Evolutionary conservation across 768 basidiomycete genomes (phyloP), one percentile per base, ranked within the genome.

Genomic region (Termitomyces sp.): DNA sequence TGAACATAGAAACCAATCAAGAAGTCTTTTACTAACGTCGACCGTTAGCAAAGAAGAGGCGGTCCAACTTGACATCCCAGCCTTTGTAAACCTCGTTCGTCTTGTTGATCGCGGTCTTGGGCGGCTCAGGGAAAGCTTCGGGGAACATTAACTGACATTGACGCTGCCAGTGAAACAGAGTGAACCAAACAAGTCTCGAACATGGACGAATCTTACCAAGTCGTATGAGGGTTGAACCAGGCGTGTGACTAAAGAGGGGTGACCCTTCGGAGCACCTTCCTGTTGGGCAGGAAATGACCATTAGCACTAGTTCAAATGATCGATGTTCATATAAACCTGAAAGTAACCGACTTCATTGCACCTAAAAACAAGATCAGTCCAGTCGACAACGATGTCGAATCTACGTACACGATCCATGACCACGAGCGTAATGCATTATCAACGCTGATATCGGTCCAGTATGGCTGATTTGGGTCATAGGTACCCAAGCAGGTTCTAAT

Each of bases 81-180:
- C 89, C 88, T 9, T 74, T 69, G 71, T 88, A 89, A 20, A 71
- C 73, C 1, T 25, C 38, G 67, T 90, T 82, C 6, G 83, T 85
- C 14, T 66, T 65, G 0, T 62, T 65, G 0, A 75, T 77, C 12
- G 81, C 73, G 0, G 84, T 82, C 4, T 69, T 70, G 3, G 82
- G 83, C 0, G 81, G 74, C 1, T 66, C 67, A 4, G 77, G 71
- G 76, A 87, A 90, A 10, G 81, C 82, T 4, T 77, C 76, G 1
- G 86, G 82, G 76, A 89, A 90, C 83, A 84, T 83, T 61, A 81
- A 76, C 60, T 82, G 81, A 71, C 88, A 90, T 82, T 85, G 86
- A n/a, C 89, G 79, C 86, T 88, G 25, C 25, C 25, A 25, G 25
- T 25, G 65, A 14, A 11, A 55, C 45, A 42, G 8, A 36, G n/a